Evolutionary conservation across 2,329 filamentous ascomycete genomes (phyloP).

Genomic region (Talaromyces sp.): DNA sequence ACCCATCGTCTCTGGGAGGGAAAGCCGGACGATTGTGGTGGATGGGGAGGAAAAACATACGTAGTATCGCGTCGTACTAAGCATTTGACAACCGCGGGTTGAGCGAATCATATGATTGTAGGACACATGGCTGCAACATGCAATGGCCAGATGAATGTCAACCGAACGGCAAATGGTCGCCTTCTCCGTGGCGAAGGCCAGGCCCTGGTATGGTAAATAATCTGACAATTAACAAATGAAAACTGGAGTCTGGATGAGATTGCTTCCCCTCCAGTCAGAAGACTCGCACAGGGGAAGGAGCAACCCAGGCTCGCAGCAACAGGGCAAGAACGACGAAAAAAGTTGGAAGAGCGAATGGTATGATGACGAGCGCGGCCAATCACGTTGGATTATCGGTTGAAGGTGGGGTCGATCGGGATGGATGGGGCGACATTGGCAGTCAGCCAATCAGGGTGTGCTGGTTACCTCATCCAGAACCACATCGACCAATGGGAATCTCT

Average conservation of each 20-base stretch:
- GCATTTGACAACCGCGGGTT: background rate
- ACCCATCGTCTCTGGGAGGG: background rate
- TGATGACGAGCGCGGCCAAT: background rate
- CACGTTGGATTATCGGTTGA: background rate
- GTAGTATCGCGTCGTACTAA: background rate
- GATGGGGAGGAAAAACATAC: background rate
- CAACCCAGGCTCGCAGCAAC: background rate
- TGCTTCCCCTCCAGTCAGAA: background rate
- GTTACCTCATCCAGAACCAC: background rate
- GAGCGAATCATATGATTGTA: background rate
- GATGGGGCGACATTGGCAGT: background rate
- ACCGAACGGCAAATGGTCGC: background rate
- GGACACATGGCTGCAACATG: background rate
- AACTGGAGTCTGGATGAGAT: background rate
- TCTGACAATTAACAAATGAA: too few species aligned
- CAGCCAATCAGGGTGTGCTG: background rate
- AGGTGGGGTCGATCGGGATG: background rate
- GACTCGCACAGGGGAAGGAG: background rate
- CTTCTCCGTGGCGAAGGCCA: too few species aligned
- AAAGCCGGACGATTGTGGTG: background rate
- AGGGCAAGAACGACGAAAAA: background rate
- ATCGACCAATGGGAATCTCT: background rate
- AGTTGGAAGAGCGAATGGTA: slow-evolving; percentile 16
- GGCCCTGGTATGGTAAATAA: too few species aligned
- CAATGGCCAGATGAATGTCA: background rate